These are phyloP conservation scores for Entelexis sorbosivorans DNA, from an alignment of 1,139 yeast species.

Conservation along the genomic window DNA sequence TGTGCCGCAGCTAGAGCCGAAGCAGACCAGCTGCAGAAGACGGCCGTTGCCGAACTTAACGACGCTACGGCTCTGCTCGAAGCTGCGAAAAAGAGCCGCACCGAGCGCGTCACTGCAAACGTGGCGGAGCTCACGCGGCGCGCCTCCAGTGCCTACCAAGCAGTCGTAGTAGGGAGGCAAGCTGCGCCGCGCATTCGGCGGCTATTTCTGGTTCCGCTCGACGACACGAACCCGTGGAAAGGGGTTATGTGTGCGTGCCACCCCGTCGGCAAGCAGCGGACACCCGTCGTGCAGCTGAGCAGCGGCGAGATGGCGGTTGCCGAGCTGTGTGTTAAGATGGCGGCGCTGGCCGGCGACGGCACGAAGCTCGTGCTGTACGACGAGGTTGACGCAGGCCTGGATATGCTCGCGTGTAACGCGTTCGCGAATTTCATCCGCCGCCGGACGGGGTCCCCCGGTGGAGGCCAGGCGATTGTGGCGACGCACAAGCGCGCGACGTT, in stretches of 20 bases:
- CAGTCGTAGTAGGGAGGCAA: not conserved
- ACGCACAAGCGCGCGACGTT: not conserved
- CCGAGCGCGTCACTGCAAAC: not conserved
- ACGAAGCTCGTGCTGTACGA: not conserved
- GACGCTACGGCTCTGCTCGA: not conserved
- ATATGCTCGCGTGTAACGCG: not conserved
- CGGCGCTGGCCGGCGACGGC: not conserved
- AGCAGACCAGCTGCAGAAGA: not conserved
- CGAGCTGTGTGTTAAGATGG: not conserved
- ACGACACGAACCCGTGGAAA: not conserved
- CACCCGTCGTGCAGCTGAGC: slow-evolving; percentile 5
- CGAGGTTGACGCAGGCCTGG: slow-evolving; percentile 1
- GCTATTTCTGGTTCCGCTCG: not conserved
- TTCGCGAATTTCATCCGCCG: not conserved
- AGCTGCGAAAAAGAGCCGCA: not conserved
- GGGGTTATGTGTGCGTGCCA: slow-evolving; percentile 1
- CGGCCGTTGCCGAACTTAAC: not conserved
- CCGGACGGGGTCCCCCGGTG: not conserved
- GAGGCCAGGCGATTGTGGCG: not conserved
- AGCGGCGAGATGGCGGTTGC: not conserved
- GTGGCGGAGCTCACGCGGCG: not conserved
- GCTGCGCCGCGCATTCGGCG: not conserved
- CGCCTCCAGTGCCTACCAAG: not conserved
- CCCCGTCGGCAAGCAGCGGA: not conserved
- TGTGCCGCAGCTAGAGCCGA: not conserved